These are phyloP conservation scores for Saccharomyces pastorianus DNA, from an alignment of 1,139 yeast species.

Conservation along the genomic window DNA sequence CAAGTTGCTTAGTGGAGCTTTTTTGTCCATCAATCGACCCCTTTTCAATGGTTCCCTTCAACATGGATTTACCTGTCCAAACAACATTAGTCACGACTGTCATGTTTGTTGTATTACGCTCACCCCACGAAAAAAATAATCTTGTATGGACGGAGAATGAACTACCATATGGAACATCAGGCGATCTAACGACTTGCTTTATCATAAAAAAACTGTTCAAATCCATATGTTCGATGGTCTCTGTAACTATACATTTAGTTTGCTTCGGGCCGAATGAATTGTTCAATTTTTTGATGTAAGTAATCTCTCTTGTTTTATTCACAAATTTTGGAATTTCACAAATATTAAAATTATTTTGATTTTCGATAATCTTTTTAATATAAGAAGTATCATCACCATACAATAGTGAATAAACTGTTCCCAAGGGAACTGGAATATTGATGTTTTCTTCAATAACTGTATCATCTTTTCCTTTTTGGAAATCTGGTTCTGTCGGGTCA, in stretches of 20 bases:
- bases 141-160: slow-evolving; percentile 69
- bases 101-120: slow-evolving; percentile 56
- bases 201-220: slow-evolving; percentile 49
- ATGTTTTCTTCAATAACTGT: slow-evolving; percentile 54
- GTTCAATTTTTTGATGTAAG: slow-evolving; percentile 69
- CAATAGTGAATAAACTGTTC: slow-evolving; percentile 59
- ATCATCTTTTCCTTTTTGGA: slow-evolving; percentile 51
- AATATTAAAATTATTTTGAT: slow-evolving; percentile 67
- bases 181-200: slow-evolving; percentile 65
- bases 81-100: slow-evolving; percentile 60
- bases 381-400: slow-evolving; percentile 69
- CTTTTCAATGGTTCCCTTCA: slow-evolving; percentile 83
- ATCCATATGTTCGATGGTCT: slow-evolving; percentile 58
- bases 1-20: slow-evolving; percentile 52
- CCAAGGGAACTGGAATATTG: slow-evolving; percentile 59
- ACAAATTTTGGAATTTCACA: slow-evolving; percentile 47
- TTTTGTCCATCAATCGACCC: slow-evolving; percentile 92
- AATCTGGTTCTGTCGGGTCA: slow-evolving; percentile 43
- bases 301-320: slow-evolving; percentile 48
- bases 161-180: slow-evolving; percentile 93
- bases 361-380: slow-evolving; percentile 45
- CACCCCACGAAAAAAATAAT: slow-evolving; percentile 67
- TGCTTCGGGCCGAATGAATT: slow-evolving; percentile 93
- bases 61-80: slow-evolving; percentile 93
- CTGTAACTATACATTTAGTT: slow-evolving; percentile 74